phyloP scores from a whole-genome alignment of 2,329 filamentous ascomycete species.

The Ophiostoma australiae region DNA sequence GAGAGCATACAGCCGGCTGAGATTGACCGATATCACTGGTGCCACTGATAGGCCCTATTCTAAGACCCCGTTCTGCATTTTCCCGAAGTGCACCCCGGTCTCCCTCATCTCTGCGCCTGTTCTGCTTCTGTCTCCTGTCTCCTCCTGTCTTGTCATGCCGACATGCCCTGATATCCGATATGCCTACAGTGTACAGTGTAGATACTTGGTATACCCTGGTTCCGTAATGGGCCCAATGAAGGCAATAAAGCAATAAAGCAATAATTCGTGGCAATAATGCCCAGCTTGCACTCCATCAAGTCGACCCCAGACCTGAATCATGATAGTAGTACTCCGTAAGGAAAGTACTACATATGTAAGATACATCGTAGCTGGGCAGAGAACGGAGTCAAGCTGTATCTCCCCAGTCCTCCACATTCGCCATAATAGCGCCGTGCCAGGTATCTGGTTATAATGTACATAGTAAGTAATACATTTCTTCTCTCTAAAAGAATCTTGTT shows the following conservation, averaged over 20 bases:
- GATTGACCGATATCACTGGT: neutral
- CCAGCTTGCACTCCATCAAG: neutral
- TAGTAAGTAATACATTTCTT: neutral
- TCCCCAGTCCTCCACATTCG: constrained; percentile 7
- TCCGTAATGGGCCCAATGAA: neutral
- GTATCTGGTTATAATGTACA: neutral
- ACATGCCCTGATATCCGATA: neutral
- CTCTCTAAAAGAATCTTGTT: neutral
- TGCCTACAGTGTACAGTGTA: neutral
- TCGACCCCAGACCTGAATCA: constrained; percentile 15
- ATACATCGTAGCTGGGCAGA: neutral
- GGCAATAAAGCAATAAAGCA: neutral
- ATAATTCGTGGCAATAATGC: neutral
- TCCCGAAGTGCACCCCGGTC: neutral
- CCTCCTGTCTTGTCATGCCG: neutral
- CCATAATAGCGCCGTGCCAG: constrained; percentile 1
- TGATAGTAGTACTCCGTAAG: constrained; percentile 9
- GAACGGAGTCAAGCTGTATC: neutral
- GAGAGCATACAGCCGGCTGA: neutral
- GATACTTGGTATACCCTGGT: neutral
- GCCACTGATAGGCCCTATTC: neutral
- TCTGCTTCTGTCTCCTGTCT: neutral
- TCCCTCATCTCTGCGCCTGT: constrained; percentile 1
- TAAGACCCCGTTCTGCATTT: constrained; percentile 7
- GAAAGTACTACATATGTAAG: too few relatives aligned